A percentile compares a stretch with the other conserved stretches of the same genome.
Evolutionary conservation across 495 filamentous ascomycete species (phyloP).

Genomic region (Cladorrhinum samala): DNA sequence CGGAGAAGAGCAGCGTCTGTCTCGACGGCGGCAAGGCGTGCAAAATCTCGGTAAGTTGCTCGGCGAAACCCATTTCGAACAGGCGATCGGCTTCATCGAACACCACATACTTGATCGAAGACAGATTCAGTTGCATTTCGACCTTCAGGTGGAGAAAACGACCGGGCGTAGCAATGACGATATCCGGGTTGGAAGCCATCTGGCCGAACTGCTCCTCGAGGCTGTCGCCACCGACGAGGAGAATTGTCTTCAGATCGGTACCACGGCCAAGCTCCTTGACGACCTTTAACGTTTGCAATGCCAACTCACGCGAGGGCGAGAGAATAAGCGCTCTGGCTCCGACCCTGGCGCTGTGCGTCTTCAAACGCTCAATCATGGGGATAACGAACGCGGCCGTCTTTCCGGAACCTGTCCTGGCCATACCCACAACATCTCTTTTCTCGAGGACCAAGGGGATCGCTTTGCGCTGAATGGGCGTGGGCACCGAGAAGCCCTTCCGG

Average conservation of each 20-base stretch:
- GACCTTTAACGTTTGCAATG: conserved; percentile 90
- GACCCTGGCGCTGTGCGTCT: conserved; percentile 77
- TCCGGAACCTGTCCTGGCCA: conserved; percentile 94
- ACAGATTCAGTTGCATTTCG: conserved; percentile 85
- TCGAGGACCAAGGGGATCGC: conserved; percentile 88
- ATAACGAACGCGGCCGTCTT: conserved; percentile 98
- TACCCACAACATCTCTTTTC: conserved; percentile 87
- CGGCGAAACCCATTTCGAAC: conserved; percentile 97
- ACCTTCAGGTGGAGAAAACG: conserved; percentile 93
- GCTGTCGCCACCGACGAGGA: conserved; percentile 91
- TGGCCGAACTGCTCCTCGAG: conserved; percentile 91
- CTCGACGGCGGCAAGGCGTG: conserved; percentile 75
- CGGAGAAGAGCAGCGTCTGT: conserved; percentile 91
- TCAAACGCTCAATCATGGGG: conserved; percentile 92
- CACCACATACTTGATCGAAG: conserved; percentile 81
- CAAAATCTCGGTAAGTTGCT: conserved; percentile 88
- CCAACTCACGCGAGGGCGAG: conserved; percentile 87
- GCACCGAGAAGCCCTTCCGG: conserved; percentile 88
- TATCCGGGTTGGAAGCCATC: conserved; percentile 92
- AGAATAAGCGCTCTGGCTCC: conserved; percentile 80
- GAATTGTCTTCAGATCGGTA: conserved; percentile 79
- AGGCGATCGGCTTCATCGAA: conserved; percentile 96
- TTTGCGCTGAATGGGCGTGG: conserved; percentile 95
- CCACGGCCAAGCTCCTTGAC: conserved; percentile 89
- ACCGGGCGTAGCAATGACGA: conserved; percentile 92